Evolutionary conservation across 805 yeast species (phyloP).

Genomic region (Groenewaldozyma tartarivorans): DNA sequence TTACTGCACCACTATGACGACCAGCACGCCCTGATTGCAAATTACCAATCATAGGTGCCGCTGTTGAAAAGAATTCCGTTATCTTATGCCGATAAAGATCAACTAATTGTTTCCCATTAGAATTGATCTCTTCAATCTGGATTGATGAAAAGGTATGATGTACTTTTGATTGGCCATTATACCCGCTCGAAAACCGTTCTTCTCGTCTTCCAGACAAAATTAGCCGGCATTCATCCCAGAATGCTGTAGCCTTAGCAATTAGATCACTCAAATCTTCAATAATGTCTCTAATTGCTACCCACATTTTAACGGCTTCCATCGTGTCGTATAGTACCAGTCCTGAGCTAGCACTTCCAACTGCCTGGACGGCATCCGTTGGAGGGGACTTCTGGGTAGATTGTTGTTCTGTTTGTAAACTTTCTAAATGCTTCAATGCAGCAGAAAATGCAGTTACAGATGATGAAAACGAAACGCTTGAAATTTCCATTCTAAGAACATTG

Average conservation of each 20-base stretch:
- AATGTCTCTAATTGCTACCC: constrained; percentile 41
- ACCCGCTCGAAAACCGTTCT: constrained; percentile 32
- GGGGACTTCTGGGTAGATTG: constrained; percentile 3
- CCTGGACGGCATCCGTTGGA: neutral
- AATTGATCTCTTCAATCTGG: constrained; percentile 34
- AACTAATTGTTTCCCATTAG: constrained; percentile 32
- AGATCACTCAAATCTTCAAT: constrained; percentile 34
- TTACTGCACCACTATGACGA: neutral
- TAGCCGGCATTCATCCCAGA: constrained; percentile 47
- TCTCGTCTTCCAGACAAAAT: constrained; percentile 44
- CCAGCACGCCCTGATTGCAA: neutral
- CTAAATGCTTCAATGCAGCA: constrained; percentile 8
- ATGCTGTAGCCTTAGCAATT: constrained; percentile 34
- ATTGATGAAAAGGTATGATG: constrained; percentile 35
- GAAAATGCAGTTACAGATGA: constrained; percentile 21
- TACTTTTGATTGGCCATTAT: constrained; percentile 29
- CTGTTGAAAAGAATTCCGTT: constrained; percentile 20
- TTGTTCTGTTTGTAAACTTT: neutral
- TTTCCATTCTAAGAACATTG: constrained; percentile 15
- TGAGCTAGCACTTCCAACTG: neutral
- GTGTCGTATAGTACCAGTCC: constrained; percentile 33
- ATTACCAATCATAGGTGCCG: constrained; percentile 1
- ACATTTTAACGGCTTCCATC: constrained; percentile 48
- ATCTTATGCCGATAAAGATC: constrained; percentile 22
- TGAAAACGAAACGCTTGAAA: constrained; percentile 17